These are phyloP conservation scores for Castanospermum australe DNA, from an alignment of 306 rosid species.

Conservation along the genomic window DNA sequence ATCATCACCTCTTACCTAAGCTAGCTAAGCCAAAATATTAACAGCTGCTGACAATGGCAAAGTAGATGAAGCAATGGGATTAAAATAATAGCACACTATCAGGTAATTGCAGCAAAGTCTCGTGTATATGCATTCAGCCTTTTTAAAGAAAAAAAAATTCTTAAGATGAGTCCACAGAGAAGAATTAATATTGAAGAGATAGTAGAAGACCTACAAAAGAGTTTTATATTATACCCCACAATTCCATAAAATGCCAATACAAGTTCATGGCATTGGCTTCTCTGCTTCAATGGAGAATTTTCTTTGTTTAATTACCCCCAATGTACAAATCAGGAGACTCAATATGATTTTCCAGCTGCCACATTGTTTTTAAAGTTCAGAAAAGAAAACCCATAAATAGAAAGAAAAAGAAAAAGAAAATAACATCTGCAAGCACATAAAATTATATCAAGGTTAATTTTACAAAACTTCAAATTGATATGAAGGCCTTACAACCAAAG, in stretches of 20 bases:
- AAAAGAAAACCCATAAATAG: too few species aligned
- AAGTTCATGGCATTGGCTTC: conserved; percentile 51
- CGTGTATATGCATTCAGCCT: not conserved
- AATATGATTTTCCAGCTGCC: too few species aligned
- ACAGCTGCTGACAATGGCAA: not conserved
- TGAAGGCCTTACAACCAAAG: conserved; percentile 1
- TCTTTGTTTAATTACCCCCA: conserved; percentile 37
- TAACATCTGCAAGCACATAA: too few species aligned
- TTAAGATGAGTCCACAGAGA: not conserved
- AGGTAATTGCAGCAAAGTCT: not conserved
- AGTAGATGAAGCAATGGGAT: not conserved
- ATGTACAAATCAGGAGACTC: too few species aligned
- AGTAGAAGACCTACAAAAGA: conserved; percentile 9
- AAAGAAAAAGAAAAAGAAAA: not conserved
- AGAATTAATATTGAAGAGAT: not conserved
- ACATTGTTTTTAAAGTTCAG: not conserved
- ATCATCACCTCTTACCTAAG: not conserved
- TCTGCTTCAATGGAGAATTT: conserved; percentile 50
- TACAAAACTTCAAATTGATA: not conserved
- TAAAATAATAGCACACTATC: not conserved
- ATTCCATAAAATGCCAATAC: conserved; percentile 62
- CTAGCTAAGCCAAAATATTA: not conserved
- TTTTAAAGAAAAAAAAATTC: not conserved
- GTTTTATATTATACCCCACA: conserved; percentile 54
- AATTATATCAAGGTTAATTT: not conserved